These are phyloP conservation scores for Exophiala alcalophila DNA, from an alignment of 2,329 filamentous ascomycete species.

Conservation along the genomic window DNA sequence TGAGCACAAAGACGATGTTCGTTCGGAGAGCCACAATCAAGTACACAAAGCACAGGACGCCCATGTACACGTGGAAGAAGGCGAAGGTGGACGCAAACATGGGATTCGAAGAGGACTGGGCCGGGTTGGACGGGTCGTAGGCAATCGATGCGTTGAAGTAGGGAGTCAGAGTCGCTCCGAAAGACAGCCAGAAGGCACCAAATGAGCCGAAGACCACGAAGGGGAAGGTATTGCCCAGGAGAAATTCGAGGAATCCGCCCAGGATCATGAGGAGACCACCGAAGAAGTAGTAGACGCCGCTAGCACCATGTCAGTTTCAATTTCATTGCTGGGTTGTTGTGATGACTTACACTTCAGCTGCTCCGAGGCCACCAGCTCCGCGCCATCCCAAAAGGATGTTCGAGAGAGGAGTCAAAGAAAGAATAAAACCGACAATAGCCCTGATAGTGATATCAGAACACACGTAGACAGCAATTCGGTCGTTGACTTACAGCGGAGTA, in stretches of 20 bases:
- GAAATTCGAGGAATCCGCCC: slow-evolving; percentile 36
- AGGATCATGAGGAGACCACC: slow-evolving; percentile 37
- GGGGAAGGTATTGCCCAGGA: slow-evolving; percentile 51
- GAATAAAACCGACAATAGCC: slow-evolving; percentile 44
- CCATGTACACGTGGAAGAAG: slow-evolving; percentile 67
- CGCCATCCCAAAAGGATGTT: slow-evolving; percentile 60
- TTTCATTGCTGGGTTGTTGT: slow-evolving; percentile 1
- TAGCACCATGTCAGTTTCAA: slow-evolving; percentile 13
- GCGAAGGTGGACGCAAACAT: slow-evolving; percentile 35
- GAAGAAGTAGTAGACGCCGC: slow-evolving; percentile 37
- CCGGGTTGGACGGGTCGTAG: slow-evolving; percentile 31
- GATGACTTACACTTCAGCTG: slow-evolving; percentile 32
- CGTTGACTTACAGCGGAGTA: slow-evolving; percentile 36
- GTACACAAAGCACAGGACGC: slow-evolving; percentile 63
- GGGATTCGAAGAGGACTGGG: slow-evolving; percentile 29
- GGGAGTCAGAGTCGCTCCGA: slow-evolving; percentile 55
- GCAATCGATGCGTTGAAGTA: slow-evolving; percentile 51
- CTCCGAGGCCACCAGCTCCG: slow-evolving; percentile 53
- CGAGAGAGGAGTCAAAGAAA: slow-evolving; percentile 54
- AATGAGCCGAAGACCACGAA: slow-evolving; percentile 54
- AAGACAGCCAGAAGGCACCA: slow-evolving; percentile 55
- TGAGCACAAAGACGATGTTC: slow-evolving; percentile 66
- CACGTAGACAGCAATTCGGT: no score
- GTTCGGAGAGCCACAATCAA: slow-evolving; percentile 68
- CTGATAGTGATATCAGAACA: no score